Evolutionary conservation across 768 basidiomycete species (phyloP).

Genomic region (Rhizopogon roseolus): DNA sequence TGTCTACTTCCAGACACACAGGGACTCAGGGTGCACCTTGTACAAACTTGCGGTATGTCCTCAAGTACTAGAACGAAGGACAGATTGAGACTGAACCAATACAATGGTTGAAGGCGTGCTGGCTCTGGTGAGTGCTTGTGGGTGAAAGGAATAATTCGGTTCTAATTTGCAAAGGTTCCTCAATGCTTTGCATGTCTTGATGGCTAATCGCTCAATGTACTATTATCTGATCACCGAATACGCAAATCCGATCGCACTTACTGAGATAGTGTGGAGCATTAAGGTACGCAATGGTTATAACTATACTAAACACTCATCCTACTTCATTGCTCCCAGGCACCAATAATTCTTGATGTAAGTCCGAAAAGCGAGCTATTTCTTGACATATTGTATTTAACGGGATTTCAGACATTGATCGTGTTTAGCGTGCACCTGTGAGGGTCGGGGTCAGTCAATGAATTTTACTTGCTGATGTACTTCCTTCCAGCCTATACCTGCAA

Average conservation of each 20-base stretch:
- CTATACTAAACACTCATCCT: neutral
- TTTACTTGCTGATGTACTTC: neutral
- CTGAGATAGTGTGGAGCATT: conserved; percentile 45
- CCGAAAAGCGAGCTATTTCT: neutral
- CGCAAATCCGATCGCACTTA: conserved; percentile 39
- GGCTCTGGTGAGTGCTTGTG: conserved; percentile 22
- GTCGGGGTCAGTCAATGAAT: neutral
- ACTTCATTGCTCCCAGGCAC: neutral
- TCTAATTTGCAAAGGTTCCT: conserved; percentile 31
- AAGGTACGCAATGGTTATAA: neutral
- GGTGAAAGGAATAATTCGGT: conserved; percentile 12
- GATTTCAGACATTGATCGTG: neutral
- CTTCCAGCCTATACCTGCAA: neutral
- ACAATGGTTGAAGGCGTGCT: conserved; percentile 29
- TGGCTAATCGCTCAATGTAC: conserved; percentile 54
- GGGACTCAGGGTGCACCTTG: conserved; percentile 27
- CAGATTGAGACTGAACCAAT: neutral
- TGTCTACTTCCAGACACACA: conserved; percentile 40
- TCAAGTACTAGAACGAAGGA: neutral
- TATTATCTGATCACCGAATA: conserved; percentile 55
- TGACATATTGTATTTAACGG: neutral
- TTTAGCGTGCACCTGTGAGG: neutral
- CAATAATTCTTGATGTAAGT: neutral
- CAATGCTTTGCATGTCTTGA: conserved; percentile 51
- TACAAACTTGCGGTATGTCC: conserved; percentile 33